These are phyloP conservation scores for Sphagnurus paluster DNA, from an alignment of 1,284 basidiomycete genomes.

Conservation along the genomic window DNA sequence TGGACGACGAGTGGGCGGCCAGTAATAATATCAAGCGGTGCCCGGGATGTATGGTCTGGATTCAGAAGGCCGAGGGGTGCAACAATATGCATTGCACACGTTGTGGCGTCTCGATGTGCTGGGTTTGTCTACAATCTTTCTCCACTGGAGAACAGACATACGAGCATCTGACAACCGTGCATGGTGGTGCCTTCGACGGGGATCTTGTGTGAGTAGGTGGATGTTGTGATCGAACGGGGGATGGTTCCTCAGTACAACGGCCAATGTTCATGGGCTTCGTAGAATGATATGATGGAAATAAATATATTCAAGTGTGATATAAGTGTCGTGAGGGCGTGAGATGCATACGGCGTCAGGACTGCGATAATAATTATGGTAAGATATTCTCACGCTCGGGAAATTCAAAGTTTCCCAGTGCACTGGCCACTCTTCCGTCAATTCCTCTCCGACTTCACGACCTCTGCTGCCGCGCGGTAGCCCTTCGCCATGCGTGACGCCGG, in stretches of 20 bases:
- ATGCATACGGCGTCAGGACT: no score
- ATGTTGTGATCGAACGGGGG: no score
- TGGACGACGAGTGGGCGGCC: conserved; percentile 44
- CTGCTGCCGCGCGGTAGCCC: background rate
- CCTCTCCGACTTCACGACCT: background rate
- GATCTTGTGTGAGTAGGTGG: no score
- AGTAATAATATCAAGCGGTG: conserved; percentile 36
- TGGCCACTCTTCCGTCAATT: background rate
- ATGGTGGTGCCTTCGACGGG: conserved; percentile 36
- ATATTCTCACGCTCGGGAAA: no score
- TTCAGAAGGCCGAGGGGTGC: conserved; percentile 54
- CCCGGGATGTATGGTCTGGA: conserved; percentile 44
- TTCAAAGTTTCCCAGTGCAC: no score
- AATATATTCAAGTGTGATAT: no score
- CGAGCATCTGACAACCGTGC: conserved; percentile 45
- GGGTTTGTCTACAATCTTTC: conserved; percentile 46
- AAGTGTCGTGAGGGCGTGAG: no score
- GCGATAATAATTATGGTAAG: no score
- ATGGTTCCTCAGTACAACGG: no score
- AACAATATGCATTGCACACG: conserved; percentile 57
- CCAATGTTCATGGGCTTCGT: no score
- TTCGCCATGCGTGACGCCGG: conserved; percentile 44
- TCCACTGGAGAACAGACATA: conserved; percentile 42
- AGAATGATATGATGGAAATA: no score
- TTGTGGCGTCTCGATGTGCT: conserved; percentile 56